Evolutionary conservation across 2,329 filamentous ascomycete species (phyloP).

Genomic region (Botrytis hyacinthi): DNA sequence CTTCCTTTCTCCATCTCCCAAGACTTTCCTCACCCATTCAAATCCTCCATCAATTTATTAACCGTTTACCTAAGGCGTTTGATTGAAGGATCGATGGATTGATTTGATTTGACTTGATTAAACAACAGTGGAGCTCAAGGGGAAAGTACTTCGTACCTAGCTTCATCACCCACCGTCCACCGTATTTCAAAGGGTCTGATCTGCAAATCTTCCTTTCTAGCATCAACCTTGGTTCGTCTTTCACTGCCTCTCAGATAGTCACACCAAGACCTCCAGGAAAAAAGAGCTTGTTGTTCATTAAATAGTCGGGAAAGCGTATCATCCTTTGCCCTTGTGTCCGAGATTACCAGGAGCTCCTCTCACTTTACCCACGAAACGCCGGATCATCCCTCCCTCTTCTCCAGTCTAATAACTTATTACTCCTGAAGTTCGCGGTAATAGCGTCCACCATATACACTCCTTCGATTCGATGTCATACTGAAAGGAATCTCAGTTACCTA

Average conservation of each 20-base stretch:
- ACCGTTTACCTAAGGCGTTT: background rate
- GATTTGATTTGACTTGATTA: conserved; percentile 8
- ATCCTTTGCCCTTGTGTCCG: background rate
- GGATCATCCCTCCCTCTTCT: conserved; percentile 1
- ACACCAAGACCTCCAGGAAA: background rate
- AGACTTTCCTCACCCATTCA: background rate
- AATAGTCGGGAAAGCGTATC: background rate
- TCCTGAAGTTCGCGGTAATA: conserved; percentile 19
- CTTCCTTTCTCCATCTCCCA: background rate
- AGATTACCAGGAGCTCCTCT: conserved; percentile 1
- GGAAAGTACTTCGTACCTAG: conserved; percentile 14
- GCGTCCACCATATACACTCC: conserved; percentile 2
- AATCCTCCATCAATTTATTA: background rate
- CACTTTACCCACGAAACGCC: background rate
- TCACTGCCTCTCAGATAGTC: background rate
- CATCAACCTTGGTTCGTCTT: conserved; percentile 13
- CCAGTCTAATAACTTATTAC: conserved; percentile 1
- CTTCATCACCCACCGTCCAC: conserved; percentile 5
- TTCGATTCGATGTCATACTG: conserved; percentile 20
- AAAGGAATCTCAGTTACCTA: conserved; percentile 16
- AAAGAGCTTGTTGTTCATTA: background rate
- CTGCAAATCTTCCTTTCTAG: conserved; percentile 15
- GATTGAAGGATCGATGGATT: conserved; percentile 11
- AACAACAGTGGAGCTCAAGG: conserved; percentile 6
- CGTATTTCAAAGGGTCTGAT: conserved; percentile 20